Evolutionary conservation across 2,329 filamentous ascomycete species (phyloP).

Genomic region (Plenodomus biglobosus): DNA sequence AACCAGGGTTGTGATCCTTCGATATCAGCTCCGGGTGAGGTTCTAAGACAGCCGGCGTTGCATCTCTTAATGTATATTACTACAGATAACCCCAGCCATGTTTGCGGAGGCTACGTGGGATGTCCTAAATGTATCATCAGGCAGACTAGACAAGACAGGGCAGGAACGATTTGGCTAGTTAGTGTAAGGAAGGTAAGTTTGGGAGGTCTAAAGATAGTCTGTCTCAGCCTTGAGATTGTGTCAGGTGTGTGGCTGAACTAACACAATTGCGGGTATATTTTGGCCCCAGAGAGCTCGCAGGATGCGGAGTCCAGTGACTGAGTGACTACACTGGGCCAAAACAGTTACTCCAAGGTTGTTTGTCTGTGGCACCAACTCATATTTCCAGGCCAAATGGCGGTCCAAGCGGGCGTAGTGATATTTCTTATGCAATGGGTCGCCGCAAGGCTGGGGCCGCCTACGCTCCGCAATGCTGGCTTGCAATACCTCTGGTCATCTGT

Average conservation of each 20-base stretch:
- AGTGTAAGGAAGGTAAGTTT: background rate
- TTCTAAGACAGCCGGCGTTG: background rate
- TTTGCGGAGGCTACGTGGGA: background rate
- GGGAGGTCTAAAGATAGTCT: background rate
- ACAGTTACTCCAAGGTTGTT: background rate
- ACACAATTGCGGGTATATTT: constrained; percentile 1
- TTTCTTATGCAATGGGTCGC: too few relatives aligned
- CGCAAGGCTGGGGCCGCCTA: too few relatives aligned
- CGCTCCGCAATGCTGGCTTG: too few relatives aligned
- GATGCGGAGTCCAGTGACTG: background rate
- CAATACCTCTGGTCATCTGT: too few relatives aligned
- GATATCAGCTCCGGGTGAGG: background rate
- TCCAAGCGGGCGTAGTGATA: too few relatives aligned
- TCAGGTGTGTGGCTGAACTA: background rate
- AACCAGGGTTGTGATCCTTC: background rate
- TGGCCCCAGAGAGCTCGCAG: background rate
- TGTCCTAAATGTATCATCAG: background rate
- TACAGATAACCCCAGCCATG: background rate
- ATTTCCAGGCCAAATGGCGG: too few relatives aligned
- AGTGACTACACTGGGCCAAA: background rate
- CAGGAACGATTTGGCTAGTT: background rate
- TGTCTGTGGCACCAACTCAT: background rate
- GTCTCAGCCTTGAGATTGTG: constrained; percentile 3
- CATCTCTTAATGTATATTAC: background rate
- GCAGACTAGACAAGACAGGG: background rate